Evolutionary conservation across 495 filamentous ascomycete species (phyloP).

Genomic region (Durotheca rogersii): DNA sequence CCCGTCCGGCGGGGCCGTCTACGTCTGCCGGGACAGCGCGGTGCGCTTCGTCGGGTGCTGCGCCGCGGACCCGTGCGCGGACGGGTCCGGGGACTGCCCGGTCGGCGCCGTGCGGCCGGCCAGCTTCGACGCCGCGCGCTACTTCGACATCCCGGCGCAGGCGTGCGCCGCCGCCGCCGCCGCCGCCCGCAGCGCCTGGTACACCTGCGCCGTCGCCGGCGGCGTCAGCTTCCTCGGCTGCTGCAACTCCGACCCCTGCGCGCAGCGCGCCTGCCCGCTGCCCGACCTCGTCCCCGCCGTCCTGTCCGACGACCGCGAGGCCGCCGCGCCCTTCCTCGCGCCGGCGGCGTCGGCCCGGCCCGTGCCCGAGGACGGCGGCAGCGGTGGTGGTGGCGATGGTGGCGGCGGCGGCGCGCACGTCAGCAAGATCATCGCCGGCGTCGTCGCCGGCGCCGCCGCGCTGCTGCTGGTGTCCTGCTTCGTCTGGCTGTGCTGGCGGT

Average conservation of each 20-base stretch:
- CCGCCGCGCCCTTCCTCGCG: conserved; percentile 8
- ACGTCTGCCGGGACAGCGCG: conserved; percentile 32
- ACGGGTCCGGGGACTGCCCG: conserved; percentile 30
- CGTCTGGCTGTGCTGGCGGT: conserved; percentile 1
- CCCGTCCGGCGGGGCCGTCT: conserved; percentile 27
- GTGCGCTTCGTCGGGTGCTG: conserved; percentile 40
- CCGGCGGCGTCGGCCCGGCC: neutral
- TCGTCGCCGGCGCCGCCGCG: conserved; percentile 7
- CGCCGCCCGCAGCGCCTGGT: conserved; percentile 22
- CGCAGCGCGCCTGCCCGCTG: conserved; percentile 16
- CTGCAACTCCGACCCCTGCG: conserved; percentile 35
- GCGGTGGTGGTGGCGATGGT: too few relatives aligned
- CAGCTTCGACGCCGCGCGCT: conserved; percentile 17
- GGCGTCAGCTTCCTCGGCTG: conserved; percentile 41
- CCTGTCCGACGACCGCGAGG: conserved; percentile 2
- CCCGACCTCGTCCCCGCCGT: conserved; percentile 15
- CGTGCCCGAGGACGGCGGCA: neutral
- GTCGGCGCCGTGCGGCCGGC: conserved; percentile 16
- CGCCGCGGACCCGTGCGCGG: conserved; percentile 36
- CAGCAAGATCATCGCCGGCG: conserved; percentile 9
- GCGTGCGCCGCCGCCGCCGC: conserved; percentile 12
- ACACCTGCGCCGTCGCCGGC: conserved; percentile 29
- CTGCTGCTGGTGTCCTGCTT: conserved; percentile 9
- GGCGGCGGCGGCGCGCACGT: neutral
- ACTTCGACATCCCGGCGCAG: conserved; percentile 25